These are phyloP conservation scores for Sphaerobolus stellatus DNA, from an alignment of 1,284 basidiomycete species.

Conservation along the genomic window DNA sequence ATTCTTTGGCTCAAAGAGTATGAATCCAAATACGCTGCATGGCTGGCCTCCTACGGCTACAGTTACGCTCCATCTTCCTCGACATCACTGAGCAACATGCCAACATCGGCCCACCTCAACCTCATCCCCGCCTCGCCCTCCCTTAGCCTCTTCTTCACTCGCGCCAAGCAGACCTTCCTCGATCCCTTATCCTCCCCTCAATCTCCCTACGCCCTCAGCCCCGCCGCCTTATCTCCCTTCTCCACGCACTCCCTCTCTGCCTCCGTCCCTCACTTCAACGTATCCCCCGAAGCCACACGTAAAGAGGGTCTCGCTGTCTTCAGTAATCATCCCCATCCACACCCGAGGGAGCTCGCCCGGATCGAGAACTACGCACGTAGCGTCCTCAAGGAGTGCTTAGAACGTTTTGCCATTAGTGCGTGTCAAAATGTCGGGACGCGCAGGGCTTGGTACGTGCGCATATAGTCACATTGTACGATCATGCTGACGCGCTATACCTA, in stretches of 20 bases:
- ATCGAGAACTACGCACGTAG: conserved; percentile 54
- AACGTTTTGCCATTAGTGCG: conserved; percentile 66
- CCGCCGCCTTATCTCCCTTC: conserved; percentile 66
- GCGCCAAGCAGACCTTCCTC: conserved; percentile 70
- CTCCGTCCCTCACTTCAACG: conserved; percentile 30
- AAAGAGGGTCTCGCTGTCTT: conserved; percentile 1
- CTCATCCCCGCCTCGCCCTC: conserved; percentile 44
- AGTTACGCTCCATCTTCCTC: conserved; percentile 19
- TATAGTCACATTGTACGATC: too few relatives aligned
- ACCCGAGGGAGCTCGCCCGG: conserved; percentile 61
- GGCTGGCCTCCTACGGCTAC: conserved; percentile 47
- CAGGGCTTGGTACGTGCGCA: conserved; percentile 43
- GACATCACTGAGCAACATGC: neutral
- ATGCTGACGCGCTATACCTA: too few relatives aligned
- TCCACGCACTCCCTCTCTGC: conserved; percentile 7
- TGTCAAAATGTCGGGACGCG: conserved; percentile 74
- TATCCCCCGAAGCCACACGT: conserved; percentile 1
- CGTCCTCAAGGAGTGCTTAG: conserved; percentile 61
- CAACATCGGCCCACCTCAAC: conserved; percentile 12
- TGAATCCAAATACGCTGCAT: conserved; percentile 55
- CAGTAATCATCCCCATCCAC: conserved; percentile 47
- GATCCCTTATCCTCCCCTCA: conserved; percentile 46
- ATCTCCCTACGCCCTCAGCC: conserved; percentile 68
- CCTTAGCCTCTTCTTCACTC: conserved; percentile 67
- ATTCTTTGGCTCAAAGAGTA: conserved; percentile 73